Conservation (phyloP, 495 filamentous ascomycete genomes). For the Cercophora scortea region DNA sequence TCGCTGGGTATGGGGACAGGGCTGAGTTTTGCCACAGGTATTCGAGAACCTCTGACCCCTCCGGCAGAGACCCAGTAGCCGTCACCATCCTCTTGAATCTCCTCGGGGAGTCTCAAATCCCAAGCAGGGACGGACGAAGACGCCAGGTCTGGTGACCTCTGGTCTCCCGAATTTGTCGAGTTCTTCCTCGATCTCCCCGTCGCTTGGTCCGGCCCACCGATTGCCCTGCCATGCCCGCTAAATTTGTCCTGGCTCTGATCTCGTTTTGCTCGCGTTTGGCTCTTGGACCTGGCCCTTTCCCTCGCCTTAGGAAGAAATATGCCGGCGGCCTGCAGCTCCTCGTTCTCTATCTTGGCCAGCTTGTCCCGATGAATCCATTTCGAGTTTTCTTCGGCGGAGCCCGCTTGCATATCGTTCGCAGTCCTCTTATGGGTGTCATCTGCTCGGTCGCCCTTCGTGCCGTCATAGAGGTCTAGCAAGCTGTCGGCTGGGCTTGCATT, state of each 20-base stretch:
- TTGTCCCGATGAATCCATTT: constrained; percentile 98
- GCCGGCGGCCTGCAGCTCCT: constrained; percentile 84
- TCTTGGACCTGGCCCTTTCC: constrained; percentile 24
- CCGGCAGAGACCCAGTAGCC: constrained; percentile 33
- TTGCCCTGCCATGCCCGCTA: constrained; percentile 17
- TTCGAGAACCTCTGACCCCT: constrained; percentile 43
- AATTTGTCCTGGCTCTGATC: constrained; percentile 23
- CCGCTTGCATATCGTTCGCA: constrained; percentile 1
- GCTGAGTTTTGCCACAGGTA: constrained; percentile 74
- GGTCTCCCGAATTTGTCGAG: constrained; percentile 26
- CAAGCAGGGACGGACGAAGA: constrained; percentile 31
- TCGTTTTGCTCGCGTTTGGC: constrained; percentile 47
- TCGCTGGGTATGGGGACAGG: constrained; percentile 65
- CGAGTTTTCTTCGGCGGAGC: constrained; percentile 48
- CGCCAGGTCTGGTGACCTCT: constrained; percentile 20
- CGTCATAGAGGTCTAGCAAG: constrained; percentile 46
- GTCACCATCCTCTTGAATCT: constrained; percentile 61
- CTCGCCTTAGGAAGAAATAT: constrained; percentile 60
- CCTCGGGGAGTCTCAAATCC: constrained; percentile 74
- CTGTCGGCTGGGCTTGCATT: constrained; percentile 50
- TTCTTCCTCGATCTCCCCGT: constrained; percentile 38
- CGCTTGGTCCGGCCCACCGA: constrained; percentile 15
- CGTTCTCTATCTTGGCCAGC: constrained; percentile 83
- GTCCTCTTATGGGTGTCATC: constrained; percentile 9
- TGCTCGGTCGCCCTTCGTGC: constrained; percentile 9